Evolutionary conservation across 306 rosid genomes (phyloP).

Genomic region (Inga oerstediana): DNA sequence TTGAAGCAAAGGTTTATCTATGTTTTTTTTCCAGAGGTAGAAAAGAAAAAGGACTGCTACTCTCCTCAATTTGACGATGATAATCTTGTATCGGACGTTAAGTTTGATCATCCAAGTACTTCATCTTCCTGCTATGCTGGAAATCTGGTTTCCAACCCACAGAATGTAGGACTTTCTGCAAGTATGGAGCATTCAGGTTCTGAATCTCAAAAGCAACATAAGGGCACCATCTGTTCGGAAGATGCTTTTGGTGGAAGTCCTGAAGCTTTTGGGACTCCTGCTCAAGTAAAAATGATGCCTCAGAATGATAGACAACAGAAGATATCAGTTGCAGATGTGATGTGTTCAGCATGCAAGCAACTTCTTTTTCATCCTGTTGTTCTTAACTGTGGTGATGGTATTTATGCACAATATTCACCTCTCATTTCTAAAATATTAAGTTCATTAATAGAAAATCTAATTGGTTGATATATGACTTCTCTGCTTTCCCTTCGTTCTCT

Average conservation of each 20-base stretch:
- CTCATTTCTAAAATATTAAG: constrained; percentile 28
- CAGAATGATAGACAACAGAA: constrained; percentile 35
- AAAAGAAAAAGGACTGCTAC: constrained; percentile 40
- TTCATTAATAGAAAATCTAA: constrained; percentile 1
- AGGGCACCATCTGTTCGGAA: constrained; percentile 17
- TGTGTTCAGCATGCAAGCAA: constrained; percentile 69
- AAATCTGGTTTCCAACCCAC: constrained; percentile 24
- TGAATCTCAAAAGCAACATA: constrained; percentile 23
- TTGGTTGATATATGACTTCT: constrained; percentile 17
- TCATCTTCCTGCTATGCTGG: constrained; percentile 35
- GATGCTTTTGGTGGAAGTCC: constrained; percentile 31
- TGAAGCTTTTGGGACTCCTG: constrained; percentile 34
- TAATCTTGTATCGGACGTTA: constrained; percentile 46
- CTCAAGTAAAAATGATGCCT: constrained; percentile 33
- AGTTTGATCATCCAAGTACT: constrained; percentile 35
- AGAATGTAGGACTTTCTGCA: constrained; percentile 34
- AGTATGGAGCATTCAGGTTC: constrained; percentile 28
- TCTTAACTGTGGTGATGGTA: constrained; percentile 95
- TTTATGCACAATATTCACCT: constrained; percentile 15
- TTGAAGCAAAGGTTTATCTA: constrained; percentile 15
- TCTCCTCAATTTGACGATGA: constrained; percentile 71
- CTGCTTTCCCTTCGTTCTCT: constrained; percentile 22
- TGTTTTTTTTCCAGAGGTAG: constrained; percentile 63
- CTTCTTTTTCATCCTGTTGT: constrained; percentile 72
- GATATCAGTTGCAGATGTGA: constrained; percentile 63